Conservation (phyloP, 1,139 yeast species). For the Scheffersomyces parashehatae region DNA sequence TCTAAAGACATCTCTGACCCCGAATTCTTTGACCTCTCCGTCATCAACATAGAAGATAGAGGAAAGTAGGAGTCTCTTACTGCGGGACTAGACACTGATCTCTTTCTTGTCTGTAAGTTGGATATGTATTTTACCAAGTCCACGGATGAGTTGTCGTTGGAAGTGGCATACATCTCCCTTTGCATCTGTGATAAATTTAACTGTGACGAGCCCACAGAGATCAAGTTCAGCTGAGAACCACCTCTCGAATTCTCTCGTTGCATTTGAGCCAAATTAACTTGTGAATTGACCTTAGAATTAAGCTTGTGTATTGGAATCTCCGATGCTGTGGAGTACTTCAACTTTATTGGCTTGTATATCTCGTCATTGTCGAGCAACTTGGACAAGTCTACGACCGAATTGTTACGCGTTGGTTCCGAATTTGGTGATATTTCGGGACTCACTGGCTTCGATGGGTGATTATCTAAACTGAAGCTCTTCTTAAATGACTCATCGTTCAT, state of each 20-base stretch:
- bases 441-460: conserved; percentile 37
- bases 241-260: conserved; percentile 7
- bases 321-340: conserved; percentile 39
- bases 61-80: conserved; percentile 35
- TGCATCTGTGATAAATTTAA: conserved; percentile 30
- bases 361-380: conserved; percentile 39
- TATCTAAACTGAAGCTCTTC: conserved; percentile 28
- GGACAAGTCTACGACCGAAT: conserved; percentile 45
- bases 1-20: neutral
- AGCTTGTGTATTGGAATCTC: conserved; percentile 44
- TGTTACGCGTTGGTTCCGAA: conserved; percentile 44
- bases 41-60: conserved; percentile 1
- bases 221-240: too few species aligned
- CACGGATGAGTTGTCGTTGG: conserved; percentile 26
- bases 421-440: conserved; percentile 49
- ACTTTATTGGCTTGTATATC: conserved; percentile 42
- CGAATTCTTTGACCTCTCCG: neutral
- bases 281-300: conserved; percentile 46
- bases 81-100: conserved; percentile 25
- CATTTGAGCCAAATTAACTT: conserved; percentile 17
- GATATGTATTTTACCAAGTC: conserved; percentile 27
- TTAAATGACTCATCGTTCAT: conserved; percentile 45
- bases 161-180: conserved; percentile 22
- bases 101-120: conserved; percentile 12
- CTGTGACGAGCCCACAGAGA: conserved; percentile 13